A percentile compares a stretch with the other conserved stretches of the same genome.
These are phyloP conservation scores for Polytolypa hystricis DNA, from an alignment of 2,329 filamentous ascomycete genomes.

Conservation along the genomic window DNA sequence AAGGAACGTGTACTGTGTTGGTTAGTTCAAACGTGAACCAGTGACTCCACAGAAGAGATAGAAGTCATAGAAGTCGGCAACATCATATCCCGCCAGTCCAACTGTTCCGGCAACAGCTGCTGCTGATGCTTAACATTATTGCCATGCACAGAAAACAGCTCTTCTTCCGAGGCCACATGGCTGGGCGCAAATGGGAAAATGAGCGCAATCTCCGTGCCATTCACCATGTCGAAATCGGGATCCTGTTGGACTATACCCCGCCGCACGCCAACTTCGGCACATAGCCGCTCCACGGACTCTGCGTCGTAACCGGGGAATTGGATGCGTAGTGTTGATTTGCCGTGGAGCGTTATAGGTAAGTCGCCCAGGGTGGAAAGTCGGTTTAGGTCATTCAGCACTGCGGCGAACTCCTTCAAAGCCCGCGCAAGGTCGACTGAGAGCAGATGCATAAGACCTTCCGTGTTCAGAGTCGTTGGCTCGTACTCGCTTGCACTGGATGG, in stretches of 20 bases:
- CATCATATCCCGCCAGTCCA: conserved; percentile 50
- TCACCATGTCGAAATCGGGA: conserved; percentile 55
- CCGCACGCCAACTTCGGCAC: conserved; percentile 74
- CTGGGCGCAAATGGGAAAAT: conserved; percentile 77
- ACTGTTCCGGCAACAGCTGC: conserved; percentile 27
- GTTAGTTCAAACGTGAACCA: too few species aligned
- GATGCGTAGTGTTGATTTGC: conserved; percentile 58
- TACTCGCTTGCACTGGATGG: conserved; percentile 19
- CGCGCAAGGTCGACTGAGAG: conserved; percentile 82
- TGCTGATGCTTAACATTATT: conserved; percentile 19
- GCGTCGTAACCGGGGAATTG: conserved; percentile 87
- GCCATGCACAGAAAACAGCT: conserved; percentile 34
- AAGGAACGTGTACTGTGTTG: too few species aligned
- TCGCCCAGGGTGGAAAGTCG: conserved; percentile 68
- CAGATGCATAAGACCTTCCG: conserved; percentile 71
- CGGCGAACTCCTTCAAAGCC: conserved; percentile 70
- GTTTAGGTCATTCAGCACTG: conserved; percentile 70
- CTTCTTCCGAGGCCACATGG: conserved; percentile 33
- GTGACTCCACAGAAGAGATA: too few species aligned
- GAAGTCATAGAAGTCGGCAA: conserved; percentile 28
- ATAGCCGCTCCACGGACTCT: conserved; percentile 68
- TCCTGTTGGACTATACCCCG: conserved; percentile 73
- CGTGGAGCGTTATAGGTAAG: conserved; percentile 65
- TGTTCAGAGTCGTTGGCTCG: conserved; percentile 56
- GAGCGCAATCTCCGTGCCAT: conserved; percentile 62